Evolutionary conservation across 2,329 filamentous ascomycete species (phyloP), one percentile per base, ranked within the genome.

Genomic region (Aspergillus fijiensis): DNA sequence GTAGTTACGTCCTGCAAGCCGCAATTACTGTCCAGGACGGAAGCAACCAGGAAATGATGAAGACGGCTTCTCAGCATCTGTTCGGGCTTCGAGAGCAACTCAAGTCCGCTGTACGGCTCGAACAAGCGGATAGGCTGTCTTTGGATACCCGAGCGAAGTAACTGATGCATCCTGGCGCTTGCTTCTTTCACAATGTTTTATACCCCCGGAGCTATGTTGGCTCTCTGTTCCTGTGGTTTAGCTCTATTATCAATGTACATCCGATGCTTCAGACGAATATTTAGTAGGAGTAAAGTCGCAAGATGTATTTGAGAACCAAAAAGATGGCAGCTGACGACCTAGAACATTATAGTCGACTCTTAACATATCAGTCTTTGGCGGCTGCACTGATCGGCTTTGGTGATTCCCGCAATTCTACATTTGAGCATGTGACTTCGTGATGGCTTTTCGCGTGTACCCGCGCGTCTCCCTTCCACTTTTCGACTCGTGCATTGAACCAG

Each of bases 81-180:
- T 75, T 83, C 64, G 76, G 71, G 1, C 79, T 88, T 63, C 83
- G 82, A 66, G 80, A 82, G 58, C 77, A 79, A 59, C 77, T 88
- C 72, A 84, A 82, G 65, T 75, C 74, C 10, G 82, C 82, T 16
- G 81, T 88, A 23, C 82, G 84, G 55, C 69, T 89, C 65, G 78
- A 81, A 51, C 79, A 83, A 50, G 84, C 83, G 1, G 85, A 88
- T 71, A 77, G 86, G 53, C 72, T 88, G 53, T 77, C 82, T 27
- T 73, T 88, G 63, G 85, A 88, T 69, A 85, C 85, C 3, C 79
- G 85, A 58, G 82, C 86, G 45, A 86, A 82, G 70, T 84, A 79
- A 70, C 57, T 49, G 29, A 53, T 58, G 39, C 49, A 39, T 29
- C 49, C 51, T 42, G 57, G 39, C 14, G 35, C 52, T 57, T 53